Evolutionary conservation across 2,329 filamentous ascomycete species (phyloP), one percentile per base, ranked within the genome.

Genomic region (Daldinia eschscholtzii): DNA sequence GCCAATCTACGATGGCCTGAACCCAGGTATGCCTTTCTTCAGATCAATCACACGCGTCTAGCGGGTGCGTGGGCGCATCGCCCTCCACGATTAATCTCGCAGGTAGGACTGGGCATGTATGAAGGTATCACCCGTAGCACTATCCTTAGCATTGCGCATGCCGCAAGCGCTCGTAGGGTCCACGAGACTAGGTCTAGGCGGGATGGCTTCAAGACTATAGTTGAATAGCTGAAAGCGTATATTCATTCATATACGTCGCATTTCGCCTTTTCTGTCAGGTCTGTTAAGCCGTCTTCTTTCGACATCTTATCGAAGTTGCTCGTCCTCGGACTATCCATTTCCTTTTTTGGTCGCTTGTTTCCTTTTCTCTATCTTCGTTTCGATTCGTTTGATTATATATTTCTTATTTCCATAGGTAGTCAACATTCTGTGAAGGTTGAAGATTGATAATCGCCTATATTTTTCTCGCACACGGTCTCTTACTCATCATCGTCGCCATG

Each of bases 21-120:
- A 55, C 61, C 35, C n/a, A 48, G 42, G 50, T 46, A 15, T 20
- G 20, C 35, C 55, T 39, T 28, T 59, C 23, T 42, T 42, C 41
- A 37, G 58, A 70, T 64, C 66, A 56, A 65, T 67, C 57, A 61
- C 62, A 70, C 65, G 69, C 70, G 64, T 61, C 58, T 66, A 58
- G 46, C 50, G 35, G 57, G 69, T 68, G 72, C 70, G 71, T 70
- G 69, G 68, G 74, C 74, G 73, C 71, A 66, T 72, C 74, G 71
- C 69, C 42, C 20, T 53, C 12, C 37, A 30, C 23, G 28, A n/a
- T 61, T 64, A 62, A 64, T 72, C 52, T 68, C 64, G 61, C 64
- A 23, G 20, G 30, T 46, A 41, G 48, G 44, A 39, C 37, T 33
- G 48, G 58, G 59, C 55, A 65, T 72, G 65, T 67, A 61, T 13